Conservation (phyloP, 1,284 basidiomycete genomes). For the Anthracocystis setariae region DNA sequence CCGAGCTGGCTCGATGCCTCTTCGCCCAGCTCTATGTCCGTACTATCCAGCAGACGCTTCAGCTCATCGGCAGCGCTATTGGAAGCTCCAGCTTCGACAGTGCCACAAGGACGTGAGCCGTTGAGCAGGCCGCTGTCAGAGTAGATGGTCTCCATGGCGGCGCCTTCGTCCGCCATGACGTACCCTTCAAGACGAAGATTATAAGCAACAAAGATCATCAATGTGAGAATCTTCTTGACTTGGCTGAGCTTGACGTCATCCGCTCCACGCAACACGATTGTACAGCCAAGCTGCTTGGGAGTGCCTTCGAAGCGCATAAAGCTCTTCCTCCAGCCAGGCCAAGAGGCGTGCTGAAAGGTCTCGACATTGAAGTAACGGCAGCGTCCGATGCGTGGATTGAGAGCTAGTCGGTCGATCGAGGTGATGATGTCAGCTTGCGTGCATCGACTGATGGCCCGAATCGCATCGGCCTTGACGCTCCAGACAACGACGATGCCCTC, state of each 20-base stretch:
- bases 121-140: slow-evolving; percentile 38
- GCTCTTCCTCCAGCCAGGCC: slow-evolving; percentile 89
- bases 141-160: slow-evolving; percentile 50
- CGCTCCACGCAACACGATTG: slow-evolving; percentile 90
- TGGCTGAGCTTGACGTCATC: slow-evolving; percentile 80
- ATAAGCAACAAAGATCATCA: slow-evolving; percentile 87
- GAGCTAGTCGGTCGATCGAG: slow-evolving; percentile 90
- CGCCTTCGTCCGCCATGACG: slow-evolving; percentile 85
- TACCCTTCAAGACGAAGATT: slow-evolving; percentile 94
- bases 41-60: slow-evolving; percentile 14
- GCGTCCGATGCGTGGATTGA: slow-evolving; percentile 89
- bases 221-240: slow-evolving; percentile 90
- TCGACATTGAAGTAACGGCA: slow-evolving; percentile 88
- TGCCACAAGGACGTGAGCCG: slow-evolving; percentile 32
- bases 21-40: slow-evolving; percentile 16
- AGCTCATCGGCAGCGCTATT: slow-evolving; percentile 39
- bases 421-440: slow-evolving; percentile 94
- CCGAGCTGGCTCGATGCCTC: slow-evolving; percentile 18
- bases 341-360: slow-evolving; percentile 90
- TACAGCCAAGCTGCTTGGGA: slow-evolving; percentile 89
- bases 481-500: slow-evolving; percentile 91
- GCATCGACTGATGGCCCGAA: slow-evolving; percentile 88
- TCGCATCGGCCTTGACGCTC: slow-evolving; percentile 85
- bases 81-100: slow-evolving; percentile 21
- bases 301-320: slow-evolving; percentile 94